phyloP scores from a whole-genome alignment of 305 asterid genomes.

The Ilex paraguariensis region DNA sequence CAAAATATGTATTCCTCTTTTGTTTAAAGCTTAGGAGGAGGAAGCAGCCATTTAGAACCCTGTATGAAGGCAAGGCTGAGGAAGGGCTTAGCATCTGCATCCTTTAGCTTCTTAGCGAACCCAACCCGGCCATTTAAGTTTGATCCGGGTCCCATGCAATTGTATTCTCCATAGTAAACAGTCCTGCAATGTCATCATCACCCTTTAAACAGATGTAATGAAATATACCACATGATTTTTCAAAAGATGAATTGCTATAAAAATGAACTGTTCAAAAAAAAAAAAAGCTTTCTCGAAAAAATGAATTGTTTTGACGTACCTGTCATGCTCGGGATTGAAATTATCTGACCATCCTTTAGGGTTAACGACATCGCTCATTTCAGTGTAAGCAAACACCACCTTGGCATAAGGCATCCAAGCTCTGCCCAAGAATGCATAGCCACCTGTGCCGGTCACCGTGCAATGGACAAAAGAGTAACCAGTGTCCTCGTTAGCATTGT shows the following conservation, averaged over 20 bases:
- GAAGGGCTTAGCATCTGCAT: constrained; percentile 30
- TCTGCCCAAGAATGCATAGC: constrained; percentile 44
- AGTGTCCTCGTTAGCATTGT: background rate
- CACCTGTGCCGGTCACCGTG: constrained; percentile 46
- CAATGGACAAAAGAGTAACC: constrained; percentile 62
- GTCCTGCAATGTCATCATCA: constrained; percentile 28
- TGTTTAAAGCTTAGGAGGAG: constrained; percentile 28
- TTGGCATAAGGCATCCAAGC: constrained; percentile 46
- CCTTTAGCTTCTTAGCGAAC: constrained; percentile 38
- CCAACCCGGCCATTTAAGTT: constrained; percentile 10
- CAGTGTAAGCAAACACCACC: constrained; percentile 50
- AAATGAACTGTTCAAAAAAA: too few species aligned
- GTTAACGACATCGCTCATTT: constrained; percentile 39
- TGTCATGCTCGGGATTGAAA: constrained; percentile 10
- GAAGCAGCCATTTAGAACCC: constrained; percentile 67
- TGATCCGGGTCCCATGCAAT: constrained; percentile 50
- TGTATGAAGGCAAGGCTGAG: constrained; percentile 42
- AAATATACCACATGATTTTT: too few species aligned
- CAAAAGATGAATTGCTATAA: too few species aligned
- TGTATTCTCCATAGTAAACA: constrained; percentile 53
- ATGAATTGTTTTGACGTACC: constrained; percentile 16
- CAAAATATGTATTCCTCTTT: too few species aligned
- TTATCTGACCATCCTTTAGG: constrained; percentile 62
- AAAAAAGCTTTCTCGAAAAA: too few species aligned
- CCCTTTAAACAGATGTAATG: background rate